Conservation (phyloP, 2,329 filamentous ascomycete species). For the Paecilomyces sp. region DNA sequence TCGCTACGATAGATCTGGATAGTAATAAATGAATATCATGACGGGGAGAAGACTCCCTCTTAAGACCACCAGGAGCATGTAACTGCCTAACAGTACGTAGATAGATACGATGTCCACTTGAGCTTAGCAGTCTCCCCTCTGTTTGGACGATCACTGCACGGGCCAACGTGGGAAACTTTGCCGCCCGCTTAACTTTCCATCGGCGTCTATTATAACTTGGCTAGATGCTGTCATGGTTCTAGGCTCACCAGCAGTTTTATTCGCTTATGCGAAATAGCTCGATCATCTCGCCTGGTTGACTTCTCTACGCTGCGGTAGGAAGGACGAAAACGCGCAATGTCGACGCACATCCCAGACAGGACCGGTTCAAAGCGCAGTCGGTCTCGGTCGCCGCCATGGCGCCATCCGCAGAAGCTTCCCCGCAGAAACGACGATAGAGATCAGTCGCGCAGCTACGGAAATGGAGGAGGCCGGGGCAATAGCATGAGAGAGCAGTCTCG, state of each 20-base stretch:
- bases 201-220: background rate
- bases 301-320: background rate
- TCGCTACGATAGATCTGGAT: conserved; percentile 8
- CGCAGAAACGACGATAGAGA: conserved; percentile 27
- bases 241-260: background rate
- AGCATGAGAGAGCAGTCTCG: conserved; percentile 39
- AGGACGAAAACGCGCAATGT: conserved; percentile 16
- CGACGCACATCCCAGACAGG: conserved; percentile 23
- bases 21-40: background rate
- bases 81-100: background rate
- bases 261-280: background rate
- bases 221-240: background rate
- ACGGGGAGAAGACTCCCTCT: background rate
- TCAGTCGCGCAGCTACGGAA: conserved; percentile 11
- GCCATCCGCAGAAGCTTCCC: conserved; percentile 28
- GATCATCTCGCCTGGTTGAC: background rate
- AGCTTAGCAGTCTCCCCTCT: background rate
- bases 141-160: conserved; percentile 8
- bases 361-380: conserved; percentile 31
- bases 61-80: background rate
- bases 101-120: background rate
- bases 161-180: conserved; percentile 12
- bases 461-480: conserved; percentile 13
- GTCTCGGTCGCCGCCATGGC: conserved; percentile 35
- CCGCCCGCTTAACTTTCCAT: conserved; percentile 17